A percentile compares a stretch with the other conserved stretches of the same genome.
Conservation (phyloP, 78 protist genomes). For the Dictyostelium firmibasis region DNA sequence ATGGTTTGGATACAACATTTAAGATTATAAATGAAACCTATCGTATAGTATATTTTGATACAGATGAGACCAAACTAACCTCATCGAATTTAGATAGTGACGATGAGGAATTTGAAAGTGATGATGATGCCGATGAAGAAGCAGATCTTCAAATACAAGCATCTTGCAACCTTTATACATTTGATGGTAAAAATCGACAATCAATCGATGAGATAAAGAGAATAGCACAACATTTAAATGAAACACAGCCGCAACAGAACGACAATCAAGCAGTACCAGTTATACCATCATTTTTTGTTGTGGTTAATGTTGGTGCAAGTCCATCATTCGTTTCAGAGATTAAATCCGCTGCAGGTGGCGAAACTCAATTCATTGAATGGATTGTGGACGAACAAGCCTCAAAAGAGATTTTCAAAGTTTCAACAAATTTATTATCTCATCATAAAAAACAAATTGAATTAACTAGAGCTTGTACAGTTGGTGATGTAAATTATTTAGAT, state of each 20-base stretch:
- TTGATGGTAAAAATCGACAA: conserved; percentile 36
- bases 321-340: conserved; percentile 18
- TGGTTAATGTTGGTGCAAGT: conserved; percentile 27
- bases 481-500: conserved; percentile 66
- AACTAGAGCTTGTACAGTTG: conserved; percentile 12
- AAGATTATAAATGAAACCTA: background rate
- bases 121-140: conserved; percentile 29
- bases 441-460: conserved; percentile 56
- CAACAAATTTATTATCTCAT: conserved; percentile 3
- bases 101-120: conserved; percentile 6
- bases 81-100: conserved; percentile 16
- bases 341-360: background rate
- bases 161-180: conserved; percentile 40
- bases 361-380: conserved; percentile 48
- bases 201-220: conserved; percentile 28
- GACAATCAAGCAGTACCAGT: background rate
- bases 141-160: conserved; percentile 38
- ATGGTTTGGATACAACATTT: background rate
- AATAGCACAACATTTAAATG: background rate
- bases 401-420: background rate
- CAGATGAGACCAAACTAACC: conserved; percentile 45
- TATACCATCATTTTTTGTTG: conserved; percentile 57
- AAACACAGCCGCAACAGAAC: background rate
- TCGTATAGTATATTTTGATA: conserved; percentile 14
- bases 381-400: background rate